Conservation (phyloP, 176 grass and related monocot species). For the Bonia amplexicaulis region DNA sequence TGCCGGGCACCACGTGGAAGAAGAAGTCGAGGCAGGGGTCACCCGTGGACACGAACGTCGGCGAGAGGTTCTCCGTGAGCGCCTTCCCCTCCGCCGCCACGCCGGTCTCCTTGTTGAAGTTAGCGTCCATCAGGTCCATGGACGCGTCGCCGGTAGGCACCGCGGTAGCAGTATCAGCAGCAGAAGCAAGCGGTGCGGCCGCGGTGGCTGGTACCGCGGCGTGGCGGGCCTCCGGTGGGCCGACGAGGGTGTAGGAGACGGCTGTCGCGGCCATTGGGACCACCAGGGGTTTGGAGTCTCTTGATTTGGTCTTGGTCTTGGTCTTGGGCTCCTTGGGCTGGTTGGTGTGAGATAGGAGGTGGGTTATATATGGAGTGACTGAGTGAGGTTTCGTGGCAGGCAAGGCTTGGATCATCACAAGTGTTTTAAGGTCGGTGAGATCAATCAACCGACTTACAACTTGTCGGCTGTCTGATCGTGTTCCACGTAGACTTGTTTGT, state of each 20-base stretch:
- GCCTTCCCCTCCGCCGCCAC: not conserved
- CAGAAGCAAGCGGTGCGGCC: not conserved
- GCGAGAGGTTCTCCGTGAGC: slow-evolving; percentile 51
- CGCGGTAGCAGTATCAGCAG: not conserved
- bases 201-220: not conserved
- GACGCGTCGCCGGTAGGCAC: not conserved
- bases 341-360: not conserved
- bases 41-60: slow-evolving; percentile 57
- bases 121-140: slow-evolving; percentile 11
- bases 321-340: not conserved
- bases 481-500: not conserved
- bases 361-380: slow-evolving; percentile 21
- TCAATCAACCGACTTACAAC: not conserved
- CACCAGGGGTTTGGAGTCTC: not conserved
- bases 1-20: slow-evolving; percentile 58
- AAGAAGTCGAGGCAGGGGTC: slow-evolving; percentile 83
- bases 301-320: not conserved
- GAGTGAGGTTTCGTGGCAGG: slow-evolving; percentile 35
- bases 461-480: not conserved
- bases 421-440: not conserved
- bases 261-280: not conserved
- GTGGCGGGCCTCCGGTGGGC: slow-evolving; percentile 46
- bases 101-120: not conserved
- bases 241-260: slow-evolving; percentile 31
- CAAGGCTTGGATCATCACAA: slow-evolving; percentile 16